Evolutionary conservation across 192 early-diverging fungal genomes (phyloP).

Genomic region (Backusella liffmaniae): DNA sequence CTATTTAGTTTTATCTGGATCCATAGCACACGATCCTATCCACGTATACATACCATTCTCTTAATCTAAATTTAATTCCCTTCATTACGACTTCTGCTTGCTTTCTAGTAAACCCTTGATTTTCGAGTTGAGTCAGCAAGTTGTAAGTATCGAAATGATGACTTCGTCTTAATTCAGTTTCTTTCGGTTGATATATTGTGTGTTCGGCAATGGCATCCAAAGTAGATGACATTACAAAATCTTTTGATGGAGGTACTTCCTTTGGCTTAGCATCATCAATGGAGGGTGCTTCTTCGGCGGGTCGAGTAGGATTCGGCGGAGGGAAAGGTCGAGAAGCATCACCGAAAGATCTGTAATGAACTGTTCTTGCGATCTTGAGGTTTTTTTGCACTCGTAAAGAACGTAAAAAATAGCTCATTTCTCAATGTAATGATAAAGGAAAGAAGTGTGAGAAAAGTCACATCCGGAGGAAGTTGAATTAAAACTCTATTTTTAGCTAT

Average conservation of each 20-base stretch:
- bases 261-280: not conserved
- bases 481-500: not conserved
- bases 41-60: constrained; percentile 49
- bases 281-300: not conserved
- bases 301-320: constrained; percentile 27
- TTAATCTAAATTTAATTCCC: constrained; percentile 65
- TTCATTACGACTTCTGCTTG: constrained; percentile 80
- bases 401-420: constrained; percentile 4
- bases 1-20: not conserved
- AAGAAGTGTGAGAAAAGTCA: not conserved
- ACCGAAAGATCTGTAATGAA: constrained; percentile 2
- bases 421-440: not conserved
- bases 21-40: not conserved
- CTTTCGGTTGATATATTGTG: not conserved
- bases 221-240: constrained; percentile 9
- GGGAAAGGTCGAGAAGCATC: constrained; percentile 17
- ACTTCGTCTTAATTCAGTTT: constrained; percentile 12
- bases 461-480: not conserved
- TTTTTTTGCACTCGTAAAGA: not conserved
- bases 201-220: constrained; percentile 9
- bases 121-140: constrained; percentile 62
- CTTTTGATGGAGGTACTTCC: not conserved
- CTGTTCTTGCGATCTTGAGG: not conserved
- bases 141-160: constrained; percentile 81
- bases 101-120: constrained; percentile 61